Percentiles rank a stretch among this genome's conserved stretches.
Evolutionary conservation across 2,329 filamentous ascomycete species (phyloP).

Genomic region (Fusarium pininemorale): DNA sequence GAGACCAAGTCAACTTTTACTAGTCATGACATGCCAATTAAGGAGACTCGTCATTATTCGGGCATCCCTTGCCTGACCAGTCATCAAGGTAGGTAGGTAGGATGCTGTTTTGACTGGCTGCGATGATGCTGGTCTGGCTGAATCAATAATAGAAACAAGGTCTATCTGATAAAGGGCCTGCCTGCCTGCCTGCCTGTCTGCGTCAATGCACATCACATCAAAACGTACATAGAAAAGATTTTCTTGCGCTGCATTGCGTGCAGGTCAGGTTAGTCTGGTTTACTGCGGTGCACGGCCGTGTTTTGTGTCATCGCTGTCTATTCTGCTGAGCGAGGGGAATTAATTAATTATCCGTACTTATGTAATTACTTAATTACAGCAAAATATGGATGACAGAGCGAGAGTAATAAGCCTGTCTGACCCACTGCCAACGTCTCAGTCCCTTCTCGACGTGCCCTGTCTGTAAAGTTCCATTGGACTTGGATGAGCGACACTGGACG

Average conservation of each 20-base stretch:
- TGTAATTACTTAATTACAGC: neutral
- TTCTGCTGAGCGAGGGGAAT: neutral
- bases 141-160: slow-evolving; percentile 12
- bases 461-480: slow-evolving; percentile 7
- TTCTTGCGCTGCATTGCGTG: slow-evolving; percentile 14
- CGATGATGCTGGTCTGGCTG: neutral
- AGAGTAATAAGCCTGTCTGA: slow-evolving; percentile 24
- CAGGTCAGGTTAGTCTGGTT: slow-evolving; percentile 17
- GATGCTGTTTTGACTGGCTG: neutral
- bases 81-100: neutral
- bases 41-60: neutral
- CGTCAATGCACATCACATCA: slow-evolving; percentile 18
- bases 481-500: slow-evolving; percentile 3
- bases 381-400: neutral
- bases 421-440: slow-evolving; percentile 31
- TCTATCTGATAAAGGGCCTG: neutral
- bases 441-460: slow-evolving; percentile 30
- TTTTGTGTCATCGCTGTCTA: neutral
- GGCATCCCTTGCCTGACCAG: neutral
- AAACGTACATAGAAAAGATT: neutral
- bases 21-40: slow-evolving; percentile 12
- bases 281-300: slow-evolving; percentile 18
- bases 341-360: no score
- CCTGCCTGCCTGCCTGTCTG: neutral
- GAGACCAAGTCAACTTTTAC: neutral